phyloP scores from a whole-genome alignment of 169 alveolate genomes.

The Plasmodium vivax region DNA sequence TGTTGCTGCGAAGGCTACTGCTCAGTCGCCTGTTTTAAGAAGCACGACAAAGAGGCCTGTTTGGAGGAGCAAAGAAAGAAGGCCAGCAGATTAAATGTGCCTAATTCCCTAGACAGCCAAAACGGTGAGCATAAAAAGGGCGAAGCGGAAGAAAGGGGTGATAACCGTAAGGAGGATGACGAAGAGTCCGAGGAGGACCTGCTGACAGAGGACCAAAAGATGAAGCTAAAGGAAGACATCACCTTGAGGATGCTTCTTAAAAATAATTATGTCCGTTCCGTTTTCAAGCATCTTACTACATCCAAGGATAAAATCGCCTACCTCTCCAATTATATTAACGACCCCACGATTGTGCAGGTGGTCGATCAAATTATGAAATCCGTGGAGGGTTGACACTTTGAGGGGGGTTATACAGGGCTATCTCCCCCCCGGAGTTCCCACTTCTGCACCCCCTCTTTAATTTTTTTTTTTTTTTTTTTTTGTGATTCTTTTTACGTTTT shows the following conservation, averaged over 20 bases:
- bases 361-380: slow-evolving; percentile 71
- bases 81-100: not conserved
- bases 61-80: not conserved
- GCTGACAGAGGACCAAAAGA: slow-evolving; percentile 43
- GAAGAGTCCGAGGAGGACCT: slow-evolving; percentile 17
- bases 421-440: not conserved
- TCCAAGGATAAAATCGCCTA: slow-evolving; percentile 53
- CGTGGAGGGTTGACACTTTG: not conserved
- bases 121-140: not conserved
- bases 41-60: not conserved
- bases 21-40: not conserved
- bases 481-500: not conserved
- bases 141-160: not conserved
- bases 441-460: not conserved
- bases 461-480: not conserved
- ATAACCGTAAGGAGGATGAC: not conserved
- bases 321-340: slow-evolving; percentile 49
- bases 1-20: not conserved
- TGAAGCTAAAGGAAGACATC: slow-evolving; percentile 47
- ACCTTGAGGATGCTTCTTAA: slow-evolving; percentile 26
- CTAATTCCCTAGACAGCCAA: not conserved
- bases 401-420: not conserved
- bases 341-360: slow-evolving; percentile 67
- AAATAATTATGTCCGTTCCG: slow-evolving; percentile 64
- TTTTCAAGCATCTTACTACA: slow-evolving; percentile 23